phyloP scores from a whole-genome alignment of 78 protist genomes.

The Neovahlkampfia damariscottae region DNA sequence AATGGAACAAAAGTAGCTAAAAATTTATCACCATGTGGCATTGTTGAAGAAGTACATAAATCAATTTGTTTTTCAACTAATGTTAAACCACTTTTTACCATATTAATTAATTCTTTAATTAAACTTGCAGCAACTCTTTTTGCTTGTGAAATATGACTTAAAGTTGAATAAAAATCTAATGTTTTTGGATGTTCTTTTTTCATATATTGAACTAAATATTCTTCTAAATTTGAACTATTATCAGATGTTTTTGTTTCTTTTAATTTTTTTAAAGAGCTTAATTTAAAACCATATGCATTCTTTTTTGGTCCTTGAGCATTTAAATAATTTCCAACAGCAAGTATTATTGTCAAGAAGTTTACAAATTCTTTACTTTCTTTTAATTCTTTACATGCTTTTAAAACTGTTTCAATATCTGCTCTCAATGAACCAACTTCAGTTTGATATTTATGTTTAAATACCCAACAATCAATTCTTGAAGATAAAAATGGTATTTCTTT shows the following conservation, averaged over 20 bases:
- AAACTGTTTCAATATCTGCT: neutral
- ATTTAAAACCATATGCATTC: slow-evolving; percentile 47
- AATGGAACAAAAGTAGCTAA: neutral
- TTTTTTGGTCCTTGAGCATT: slow-evolving; percentile 38
- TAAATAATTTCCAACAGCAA: slow-evolving; percentile 42
- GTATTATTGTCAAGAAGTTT: slow-evolving; percentile 10
- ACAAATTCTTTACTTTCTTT: neutral
- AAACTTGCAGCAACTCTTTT: neutral
- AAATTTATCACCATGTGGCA: neutral
- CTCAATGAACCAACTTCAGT: neutral
- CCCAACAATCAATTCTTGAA: neutral
- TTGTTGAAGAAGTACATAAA: neutral
- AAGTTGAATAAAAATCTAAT: neutral
- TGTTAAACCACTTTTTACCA: neutral
- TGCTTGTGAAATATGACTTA: neutral
- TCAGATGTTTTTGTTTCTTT: slow-evolving; percentile 42
- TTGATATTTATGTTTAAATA: neutral
- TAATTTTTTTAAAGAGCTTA: slow-evolving; percentile 37
- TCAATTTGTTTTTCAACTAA: neutral
- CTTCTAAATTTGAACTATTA: slow-evolving; percentile 24
- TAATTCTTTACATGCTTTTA: neutral
- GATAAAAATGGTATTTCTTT: neutral
- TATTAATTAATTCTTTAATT: neutral
- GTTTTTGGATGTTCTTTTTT: slow-evolving; percentile 20
- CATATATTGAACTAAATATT: slow-evolving; percentile 28